Conservation (phyloP, 1,284 basidiomycete species). For the Apiotrichum veenhuisii region DNA sequence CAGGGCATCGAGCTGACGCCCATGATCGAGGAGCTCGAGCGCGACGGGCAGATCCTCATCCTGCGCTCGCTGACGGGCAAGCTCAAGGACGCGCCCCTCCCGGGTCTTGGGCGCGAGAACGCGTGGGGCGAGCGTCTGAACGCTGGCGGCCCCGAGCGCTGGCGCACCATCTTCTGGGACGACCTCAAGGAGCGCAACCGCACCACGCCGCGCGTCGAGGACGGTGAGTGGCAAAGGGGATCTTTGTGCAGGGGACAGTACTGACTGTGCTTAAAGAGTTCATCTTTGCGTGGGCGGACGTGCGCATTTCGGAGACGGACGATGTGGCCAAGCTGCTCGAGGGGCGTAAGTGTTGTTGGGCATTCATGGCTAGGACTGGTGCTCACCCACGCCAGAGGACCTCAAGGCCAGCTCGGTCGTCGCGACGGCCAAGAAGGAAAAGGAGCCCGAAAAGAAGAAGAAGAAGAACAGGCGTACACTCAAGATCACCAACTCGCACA, state of each 20-base stretch:
- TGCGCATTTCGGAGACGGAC: constrained; percentile 42
- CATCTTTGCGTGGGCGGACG: constrained; percentile 44
- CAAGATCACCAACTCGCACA: constrained; percentile 50
- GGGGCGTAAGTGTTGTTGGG: constrained; percentile 26
- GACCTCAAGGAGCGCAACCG: constrained; percentile 37
- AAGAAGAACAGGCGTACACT: constrained; percentile 30
- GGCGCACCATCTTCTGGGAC: constrained; percentile 47
- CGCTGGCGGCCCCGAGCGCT: constrained; percentile 35
- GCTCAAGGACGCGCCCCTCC: constrained; percentile 38
- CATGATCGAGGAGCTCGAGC: constrained; percentile 33
- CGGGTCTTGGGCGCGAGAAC: constrained; percentile 41
- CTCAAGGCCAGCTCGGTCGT: constrained; percentile 32
- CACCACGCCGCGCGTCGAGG: constrained; percentile 39
- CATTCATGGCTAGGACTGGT: not conserved
- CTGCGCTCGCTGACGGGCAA: constrained; percentile 39
- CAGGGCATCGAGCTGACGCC: constrained; percentile 15
- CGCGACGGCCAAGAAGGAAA: constrained; percentile 31
- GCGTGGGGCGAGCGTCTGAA: constrained; percentile 33
- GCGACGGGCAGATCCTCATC: constrained; percentile 41
- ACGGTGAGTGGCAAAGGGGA: constrained; percentile 30
- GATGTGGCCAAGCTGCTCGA: constrained; percentile 45
- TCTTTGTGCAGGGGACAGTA: not conserved
- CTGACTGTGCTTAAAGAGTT: constrained; percentile 31
- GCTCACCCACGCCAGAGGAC: constrained; percentile 27
- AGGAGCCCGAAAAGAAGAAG: constrained; percentile 41